Conservation (phyloP, 2,329 filamentous ascomycete genomes). For the Aspergillus arachidicola region DNA sequence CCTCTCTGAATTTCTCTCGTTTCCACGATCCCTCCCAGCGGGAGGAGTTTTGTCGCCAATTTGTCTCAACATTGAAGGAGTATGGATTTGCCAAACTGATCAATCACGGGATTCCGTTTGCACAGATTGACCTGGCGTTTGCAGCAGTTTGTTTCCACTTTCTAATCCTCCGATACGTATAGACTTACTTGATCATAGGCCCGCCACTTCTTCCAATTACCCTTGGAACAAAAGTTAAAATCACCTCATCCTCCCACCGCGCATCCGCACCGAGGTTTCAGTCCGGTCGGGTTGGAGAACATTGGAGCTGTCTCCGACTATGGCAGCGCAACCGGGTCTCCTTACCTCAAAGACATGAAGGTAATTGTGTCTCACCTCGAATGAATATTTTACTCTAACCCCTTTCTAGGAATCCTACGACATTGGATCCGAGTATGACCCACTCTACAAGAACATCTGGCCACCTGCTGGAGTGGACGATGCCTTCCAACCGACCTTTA, state of each 20-base stretch:
- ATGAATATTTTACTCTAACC: neutral
- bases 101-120: neutral
- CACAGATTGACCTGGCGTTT: neutral
- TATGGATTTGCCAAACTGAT: neutral
- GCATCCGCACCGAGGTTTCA: neutral
- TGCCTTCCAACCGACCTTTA: conserved; percentile 42
- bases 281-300: neutral
- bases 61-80: neutral
- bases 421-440: conserved; percentile 47
- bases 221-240: neutral
- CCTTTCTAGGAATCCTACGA: conserved; percentile 41
- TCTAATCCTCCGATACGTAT: neutral
- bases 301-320: neutral
- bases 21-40: neutral
- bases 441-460: conserved; percentile 50
- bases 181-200: neutral
- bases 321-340: neutral
- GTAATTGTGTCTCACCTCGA: neutral
- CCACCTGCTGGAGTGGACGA: conserved; percentile 47
- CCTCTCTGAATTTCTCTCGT: neutral
- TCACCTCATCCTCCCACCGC: neutral
- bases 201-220: neutral
- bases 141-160: neutral
- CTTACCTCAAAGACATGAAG: neutral
- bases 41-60: neutral